A percentile compares a stretch with the other conserved stretches of the same genome.
Conservation (phyloP, 306 rosid genomes). For the Hippophae gyantsensis region DNA sequence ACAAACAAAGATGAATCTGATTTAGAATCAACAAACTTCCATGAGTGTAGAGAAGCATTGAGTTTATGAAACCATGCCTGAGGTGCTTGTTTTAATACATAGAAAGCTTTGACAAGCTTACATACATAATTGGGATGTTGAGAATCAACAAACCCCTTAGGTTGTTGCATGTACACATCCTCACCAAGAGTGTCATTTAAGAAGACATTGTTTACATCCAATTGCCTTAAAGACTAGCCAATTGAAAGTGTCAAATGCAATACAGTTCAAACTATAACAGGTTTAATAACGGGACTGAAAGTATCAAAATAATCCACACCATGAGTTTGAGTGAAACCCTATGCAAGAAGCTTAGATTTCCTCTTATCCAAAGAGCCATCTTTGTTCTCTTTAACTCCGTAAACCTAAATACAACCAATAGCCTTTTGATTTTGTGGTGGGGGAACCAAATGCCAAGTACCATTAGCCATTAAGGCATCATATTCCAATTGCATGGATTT, state of each 20-base stretch:
- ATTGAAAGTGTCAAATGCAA: no score
- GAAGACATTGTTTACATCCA: not conserved
- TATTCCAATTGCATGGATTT: no score
- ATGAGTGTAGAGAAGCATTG: no score
- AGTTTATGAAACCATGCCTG: no score
- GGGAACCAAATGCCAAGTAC: not conserved
- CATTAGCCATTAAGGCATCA: not conserved
- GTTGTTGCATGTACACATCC: not conserved
- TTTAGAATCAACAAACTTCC: no score
- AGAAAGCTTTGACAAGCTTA: not conserved
- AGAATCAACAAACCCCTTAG: not conserved
- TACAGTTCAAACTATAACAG: not conserved
- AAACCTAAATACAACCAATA: not conserved
- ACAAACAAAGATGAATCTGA: no score
- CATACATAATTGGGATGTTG: not conserved
- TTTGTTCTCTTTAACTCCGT: not conserved
- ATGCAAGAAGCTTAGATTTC: not conserved
- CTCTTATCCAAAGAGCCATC: not conserved
- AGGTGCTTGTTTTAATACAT: not conserved
- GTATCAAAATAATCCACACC: not conserved
- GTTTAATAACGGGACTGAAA: not conserved
- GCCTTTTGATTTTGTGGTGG: no score
- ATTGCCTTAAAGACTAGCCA: not conserved
- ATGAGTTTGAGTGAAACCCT: not conserved
- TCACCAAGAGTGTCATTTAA: not conserved